Evolutionary conservation across 345 rosid species (phyloP), one percentile per base, ranked within the genome.

Genomic region (Ceriops zippeliana): DNA sequence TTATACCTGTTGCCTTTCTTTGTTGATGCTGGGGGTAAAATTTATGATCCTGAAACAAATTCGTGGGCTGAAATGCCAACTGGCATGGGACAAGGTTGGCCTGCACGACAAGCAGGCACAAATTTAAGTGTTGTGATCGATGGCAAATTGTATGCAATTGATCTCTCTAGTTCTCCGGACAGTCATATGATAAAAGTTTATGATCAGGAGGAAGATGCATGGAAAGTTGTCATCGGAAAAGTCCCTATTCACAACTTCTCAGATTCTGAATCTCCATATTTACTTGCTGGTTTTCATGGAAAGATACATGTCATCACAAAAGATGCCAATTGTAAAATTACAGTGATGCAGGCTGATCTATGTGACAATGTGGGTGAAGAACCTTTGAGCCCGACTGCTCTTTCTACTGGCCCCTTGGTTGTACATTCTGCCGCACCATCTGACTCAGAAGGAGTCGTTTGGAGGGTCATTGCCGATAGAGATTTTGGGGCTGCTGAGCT

Each of bases 71-170:
- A 93, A 75, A 93, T 93, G 98, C 97, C 98, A 16, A 35, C 75
- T 16, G 98, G 97, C 56, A 93, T 93, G 97, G 98, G 90, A 19
- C 93, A 90, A 61, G 97, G 97, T 56, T 93, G 98, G 98, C 98
- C 96, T 5, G 93, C 91, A 47, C 81, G 90, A 73, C 93, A 90
- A 69, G 91, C 92, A 0, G 96, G 98, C 58, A 87, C 89, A 1
- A 93, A 93, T 71, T 63, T 89, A 59, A 93, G 97, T 52, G 92
- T 88, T 49, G 83, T 82, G 3, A 84, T 93, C 32, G 97, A 86
- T 24, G 92, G 84, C 4, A 87, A 87, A 74, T 61, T 90, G 70
- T 90, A 89, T 70, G 91, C 92, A 10, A 72, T 93, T 6, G 93
- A 93, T 70, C 96, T 96, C 38, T 90, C 90, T 47, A 83, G 88